Evolutionary conservation across 2,329 filamentous ascomycete genomes (phyloP), one percentile per base, ranked within the genome.

Genomic region (Ophiostoma sp.): DNA sequence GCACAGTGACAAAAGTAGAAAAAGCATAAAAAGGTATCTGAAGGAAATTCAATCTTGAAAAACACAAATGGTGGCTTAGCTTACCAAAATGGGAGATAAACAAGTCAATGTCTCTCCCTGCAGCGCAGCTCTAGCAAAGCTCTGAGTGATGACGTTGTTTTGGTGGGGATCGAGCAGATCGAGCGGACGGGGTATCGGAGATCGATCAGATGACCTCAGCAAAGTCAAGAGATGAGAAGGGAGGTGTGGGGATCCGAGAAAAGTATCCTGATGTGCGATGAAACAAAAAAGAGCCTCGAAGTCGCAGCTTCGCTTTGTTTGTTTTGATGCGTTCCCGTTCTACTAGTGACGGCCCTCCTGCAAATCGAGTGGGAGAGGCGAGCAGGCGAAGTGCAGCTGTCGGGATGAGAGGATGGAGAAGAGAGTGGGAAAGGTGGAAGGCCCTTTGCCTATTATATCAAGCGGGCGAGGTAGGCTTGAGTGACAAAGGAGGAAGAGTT

Each of bases 71-170:
- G 19, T n/a, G 8, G 19, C 59, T 83, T 90, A 3, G 9, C 59
- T 83, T 90, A 91, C 89, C 88, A 85, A 88, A 88, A 85, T 31
- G 22, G 92, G 94, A 97, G 94, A 97, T 93, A 86, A 94, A 97
- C 94, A 97, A 97, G 83, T 91, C 84, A 97, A 97, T 97, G 94
- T 94, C 92, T 97, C 94, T 93, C 94, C 93, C 86, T 85, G 83
- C 84, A 73, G 69, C 50, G 64, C 64, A 70, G 55, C 70, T 72
- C 55, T 25, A n/a, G 63, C 50, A 15, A 48, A 48, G 42, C 42
- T 48, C 42, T 15, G 15, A 15, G n/a, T 15, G 28, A 50, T 63
- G 31, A 52, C 33, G 71, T 36, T 25, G n/a, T 22, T 45, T 64
- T 22, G 36, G 36, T 15, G 36, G 42, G n/a, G 12, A 17, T 36